These are phyloP conservation scores for Ananas comosus DNA, from an alignment of 176 grass and related monocot species.

Conservation along the genomic window DNA sequence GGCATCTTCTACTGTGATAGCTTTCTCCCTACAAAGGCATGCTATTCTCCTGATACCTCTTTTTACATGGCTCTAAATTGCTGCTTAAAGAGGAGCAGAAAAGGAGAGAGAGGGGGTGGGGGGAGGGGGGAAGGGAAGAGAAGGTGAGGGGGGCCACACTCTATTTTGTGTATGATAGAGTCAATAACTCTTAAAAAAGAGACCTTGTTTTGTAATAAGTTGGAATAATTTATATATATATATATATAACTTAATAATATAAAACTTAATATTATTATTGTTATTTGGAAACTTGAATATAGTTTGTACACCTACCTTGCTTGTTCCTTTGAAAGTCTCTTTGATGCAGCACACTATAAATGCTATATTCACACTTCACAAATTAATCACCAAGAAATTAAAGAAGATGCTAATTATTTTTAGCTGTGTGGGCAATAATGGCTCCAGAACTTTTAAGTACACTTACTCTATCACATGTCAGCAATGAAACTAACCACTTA, in stretches of 20 bases:
- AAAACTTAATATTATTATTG: too few species aligned
- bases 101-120: neutral
- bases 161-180: neutral
- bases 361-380: too few species aligned
- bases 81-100: constrained; percentile 11
- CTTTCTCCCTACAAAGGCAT: neutral
- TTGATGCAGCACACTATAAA: too few species aligned
- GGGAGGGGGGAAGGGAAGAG: neutral
- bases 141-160: neutral
- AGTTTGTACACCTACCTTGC: too few species aligned
- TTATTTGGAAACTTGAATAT: too few species aligned
- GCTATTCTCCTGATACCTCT: constrained; percentile 11
- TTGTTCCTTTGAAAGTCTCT: too few species aligned
- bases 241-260: too few species aligned
- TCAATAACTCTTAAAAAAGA: neutral
- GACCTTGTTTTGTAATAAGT: neutral
- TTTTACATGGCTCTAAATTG: constrained; percentile 13
- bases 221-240: neutral
- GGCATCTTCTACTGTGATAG: constrained; percentile 2
- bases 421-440: neutral
- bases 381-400: too few species aligned
- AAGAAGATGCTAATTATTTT: too few species aligned
- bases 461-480: too few species aligned
- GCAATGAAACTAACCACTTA: too few species aligned
- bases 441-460: too few species aligned